Percentiles rank a stretch among this genome's conserved stretches.
Conservation (phyloP, 208 protist genomes). For the Trypanosomatidae sp. region DNA sequence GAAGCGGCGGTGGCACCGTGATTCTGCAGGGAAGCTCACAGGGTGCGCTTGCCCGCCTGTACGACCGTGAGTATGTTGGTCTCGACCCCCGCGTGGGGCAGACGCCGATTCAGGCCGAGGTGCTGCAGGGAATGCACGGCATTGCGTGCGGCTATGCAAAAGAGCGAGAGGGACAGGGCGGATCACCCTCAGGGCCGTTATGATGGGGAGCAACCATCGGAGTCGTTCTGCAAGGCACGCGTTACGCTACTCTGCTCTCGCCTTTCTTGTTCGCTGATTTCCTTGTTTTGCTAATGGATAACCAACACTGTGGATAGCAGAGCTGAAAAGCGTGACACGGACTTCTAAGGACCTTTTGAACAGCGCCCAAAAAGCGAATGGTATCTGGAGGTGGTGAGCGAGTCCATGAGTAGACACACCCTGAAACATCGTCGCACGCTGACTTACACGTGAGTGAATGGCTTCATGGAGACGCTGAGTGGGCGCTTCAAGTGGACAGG, state of each 20-base stretch:
- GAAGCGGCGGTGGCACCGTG: slow-evolving; percentile 17
- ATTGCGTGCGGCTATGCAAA: slow-evolving; percentile 80
- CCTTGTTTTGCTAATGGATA: background rate
- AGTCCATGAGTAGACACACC: background rate
- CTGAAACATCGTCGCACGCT: background rate
- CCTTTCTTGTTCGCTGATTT: background rate
- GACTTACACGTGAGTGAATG: background rate
- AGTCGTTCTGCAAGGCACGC: background rate
- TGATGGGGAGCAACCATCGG: background rate
- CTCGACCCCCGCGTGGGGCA: slow-evolving; percentile 70
- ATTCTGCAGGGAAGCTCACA: slow-evolving; percentile 21
- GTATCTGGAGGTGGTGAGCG: background rate
- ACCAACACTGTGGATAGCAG: slow-evolving; percentile 1
- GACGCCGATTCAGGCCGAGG: slow-evolving; percentile 68
- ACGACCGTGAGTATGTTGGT: slow-evolving; percentile 76
- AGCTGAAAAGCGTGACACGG: background rate
- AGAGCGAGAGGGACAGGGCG: slow-evolving; percentile 35
- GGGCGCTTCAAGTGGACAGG: background rate
- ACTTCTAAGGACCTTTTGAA: background rate
- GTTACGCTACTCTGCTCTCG: background rate
- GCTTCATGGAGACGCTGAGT: background rate
- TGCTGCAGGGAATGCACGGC: slow-evolving; percentile 71
- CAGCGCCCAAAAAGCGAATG: background rate
- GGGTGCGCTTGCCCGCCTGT: slow-evolving; percentile 59
- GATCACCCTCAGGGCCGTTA: background rate